Conservation (phyloP, 257 asterid species). For the Solanum phureja region DNA sequence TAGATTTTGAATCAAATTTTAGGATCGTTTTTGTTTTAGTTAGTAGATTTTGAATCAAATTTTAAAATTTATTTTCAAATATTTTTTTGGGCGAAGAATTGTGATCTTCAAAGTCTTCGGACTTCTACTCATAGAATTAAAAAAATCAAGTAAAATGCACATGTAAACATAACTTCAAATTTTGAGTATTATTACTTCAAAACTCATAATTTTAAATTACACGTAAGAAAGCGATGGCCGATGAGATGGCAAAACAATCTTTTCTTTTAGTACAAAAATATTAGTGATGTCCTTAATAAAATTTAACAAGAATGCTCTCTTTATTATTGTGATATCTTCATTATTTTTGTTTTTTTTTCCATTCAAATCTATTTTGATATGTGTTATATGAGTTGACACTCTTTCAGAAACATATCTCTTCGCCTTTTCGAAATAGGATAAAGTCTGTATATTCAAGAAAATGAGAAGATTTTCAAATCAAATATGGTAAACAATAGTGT, state of each 20-base stretch:
- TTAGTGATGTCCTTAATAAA: neutral
- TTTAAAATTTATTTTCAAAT: too few relatives aligned
- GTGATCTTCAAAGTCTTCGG: too few relatives aligned
- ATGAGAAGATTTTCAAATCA: too few relatives aligned
- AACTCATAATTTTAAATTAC: neutral
- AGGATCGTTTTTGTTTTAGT: neutral
- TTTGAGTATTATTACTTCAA: neutral
- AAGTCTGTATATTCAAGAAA: too few relatives aligned
- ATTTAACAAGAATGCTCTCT: neutral
- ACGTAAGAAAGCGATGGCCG: neutral
- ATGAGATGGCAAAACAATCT: neutral
- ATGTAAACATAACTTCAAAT: neutral
- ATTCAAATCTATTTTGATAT: neutral
- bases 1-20: neutral
- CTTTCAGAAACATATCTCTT: fast-evolving
- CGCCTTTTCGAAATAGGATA: fast-evolving
- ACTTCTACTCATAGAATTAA: too few relatives aligned
- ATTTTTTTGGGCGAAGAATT: too few relatives aligned
- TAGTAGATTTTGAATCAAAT: neutral
- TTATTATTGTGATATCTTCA: neutral
- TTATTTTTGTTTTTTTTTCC: too few relatives aligned
- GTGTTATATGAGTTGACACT: neutral
- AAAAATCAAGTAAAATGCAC: neutral
- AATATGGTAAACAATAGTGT: too few relatives aligned
- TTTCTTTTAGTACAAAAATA: neutral